Evolutionary conservation across 2,329 filamentous ascomycete species (phyloP), one percentile per base, ranked within the genome.

Genomic region (Hypoxylon sp.): DNA sequence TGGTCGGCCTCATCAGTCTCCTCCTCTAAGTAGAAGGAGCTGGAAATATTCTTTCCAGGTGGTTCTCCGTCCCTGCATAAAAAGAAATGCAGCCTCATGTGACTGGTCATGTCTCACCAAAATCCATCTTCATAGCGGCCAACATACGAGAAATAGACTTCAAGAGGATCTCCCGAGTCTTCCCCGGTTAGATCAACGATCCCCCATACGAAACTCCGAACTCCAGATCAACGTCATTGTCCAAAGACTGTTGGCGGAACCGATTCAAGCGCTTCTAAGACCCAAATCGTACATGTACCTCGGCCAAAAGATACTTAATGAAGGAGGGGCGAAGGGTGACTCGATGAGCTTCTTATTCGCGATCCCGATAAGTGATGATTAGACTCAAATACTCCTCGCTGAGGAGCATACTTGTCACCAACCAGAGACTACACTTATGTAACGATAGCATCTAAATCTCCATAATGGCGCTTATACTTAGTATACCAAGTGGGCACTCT

Each of bases 111-210:
- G 26, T 46, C 6, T 42, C 53, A 35, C 29, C 19, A 22, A 37
- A 33, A 26, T 26, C 50, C 50, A 57, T 66, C 35, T 52, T 48
- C n/a, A 50, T 39, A 39, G 31, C 9, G 29, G 22, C 14, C 17
- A 42, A 35, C 60, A 60, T 50, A 62, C 53, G 59, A 59, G 50
- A 59, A 54, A 64, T 42, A 55, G 51, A 35, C 47, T 62, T 54
- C 50, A 39, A 35, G 11, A 35, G 33, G 11, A 59, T 60, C 53
- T 60, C 46, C 51, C 51, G 53, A 33, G 55, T 57, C 59, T 47
- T 62, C 59, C 52, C 57, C 59, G 24, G 63, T 52, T 55, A 69
- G 59, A 65, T 69, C 59, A 46, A 59, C 19, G 52, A 63, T 62
- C 58, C 53, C 35, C 33, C 35, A 35, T 53, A 39, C 52, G 22